These are phyloP conservation scores for Ustilago lituana DNA, from an alignment of 1,284 basidiomycete species.

Conservation along the genomic window DNA sequence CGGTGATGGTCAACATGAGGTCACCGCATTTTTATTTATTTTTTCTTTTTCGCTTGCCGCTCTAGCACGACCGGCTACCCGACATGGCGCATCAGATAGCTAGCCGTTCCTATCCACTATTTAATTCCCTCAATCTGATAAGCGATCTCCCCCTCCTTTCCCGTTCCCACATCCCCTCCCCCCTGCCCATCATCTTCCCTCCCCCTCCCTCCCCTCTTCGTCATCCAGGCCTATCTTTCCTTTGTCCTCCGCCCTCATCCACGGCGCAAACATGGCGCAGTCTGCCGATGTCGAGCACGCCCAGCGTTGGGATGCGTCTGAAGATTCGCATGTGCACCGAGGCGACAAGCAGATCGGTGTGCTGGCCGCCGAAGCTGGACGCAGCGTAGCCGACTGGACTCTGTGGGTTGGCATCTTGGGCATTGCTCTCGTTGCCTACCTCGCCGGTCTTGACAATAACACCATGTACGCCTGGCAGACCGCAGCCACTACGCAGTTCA, in stretches of 20 bases:
- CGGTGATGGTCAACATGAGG: background rate
- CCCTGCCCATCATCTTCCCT: background rate
- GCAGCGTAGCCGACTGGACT: slow-evolving; percentile 51
- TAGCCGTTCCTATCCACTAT: slow-evolving; percentile 1
- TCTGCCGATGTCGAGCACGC: slow-evolving; percentile 26
- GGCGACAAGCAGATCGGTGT: slow-evolving; percentile 56
- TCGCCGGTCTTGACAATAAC: slow-evolving; percentile 59
- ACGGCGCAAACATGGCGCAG: slow-evolving; percentile 24
- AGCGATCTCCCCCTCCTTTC: slow-evolving; percentile 1
- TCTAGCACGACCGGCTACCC: slow-evolving; percentile 2
- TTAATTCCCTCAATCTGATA: slow-evolving; percentile 29
- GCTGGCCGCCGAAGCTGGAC: slow-evolving; percentile 53
- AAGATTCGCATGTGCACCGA: slow-evolving; percentile 9
- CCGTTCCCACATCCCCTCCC: background rate
- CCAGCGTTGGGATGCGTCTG: slow-evolving; percentile 16
- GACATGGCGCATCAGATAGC: background rate
- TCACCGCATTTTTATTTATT: slow-evolving; percentile 1
- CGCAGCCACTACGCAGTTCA: slow-evolving; percentile 38
- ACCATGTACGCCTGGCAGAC: slow-evolving; percentile 53
- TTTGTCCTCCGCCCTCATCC: background rate
- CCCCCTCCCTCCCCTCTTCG: slow-evolving; percentile 1
- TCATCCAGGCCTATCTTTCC: background rate
- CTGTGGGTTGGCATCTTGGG: slow-evolving; percentile 57
- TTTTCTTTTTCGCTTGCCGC: slow-evolving; percentile 8
- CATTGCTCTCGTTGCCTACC: slow-evolving; percentile 56